Conservation (phyloP, 176 grass and related monocot species). For the Musa beccarii region DNA sequence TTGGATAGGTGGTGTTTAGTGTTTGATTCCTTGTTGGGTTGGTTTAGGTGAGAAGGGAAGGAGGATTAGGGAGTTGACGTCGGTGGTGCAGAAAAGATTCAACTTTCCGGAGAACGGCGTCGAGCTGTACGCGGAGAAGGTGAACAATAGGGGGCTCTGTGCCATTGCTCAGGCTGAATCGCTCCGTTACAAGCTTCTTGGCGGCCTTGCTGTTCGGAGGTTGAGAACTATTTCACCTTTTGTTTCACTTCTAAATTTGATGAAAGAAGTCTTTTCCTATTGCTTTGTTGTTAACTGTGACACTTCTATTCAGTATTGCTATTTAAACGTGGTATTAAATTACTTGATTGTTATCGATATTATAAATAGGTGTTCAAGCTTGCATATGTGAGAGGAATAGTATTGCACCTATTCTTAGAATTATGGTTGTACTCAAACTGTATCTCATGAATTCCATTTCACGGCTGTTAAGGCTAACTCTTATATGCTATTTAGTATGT, state of each 20-base stretch:
- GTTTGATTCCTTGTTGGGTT: conserved; percentile 3
- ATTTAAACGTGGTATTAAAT: too few relatives aligned
- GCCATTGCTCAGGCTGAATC: background rate
- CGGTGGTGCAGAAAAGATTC: conserved; percentile 21
- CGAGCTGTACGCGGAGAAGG: conserved; percentile 23
- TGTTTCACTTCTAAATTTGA: background rate
- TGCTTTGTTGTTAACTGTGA: too few relatives aligned
- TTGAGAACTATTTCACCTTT: background rate
- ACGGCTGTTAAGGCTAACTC: too few relatives aligned
- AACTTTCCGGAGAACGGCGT: conserved; percentile 17
- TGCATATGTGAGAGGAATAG: too few relatives aligned
- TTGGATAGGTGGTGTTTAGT: background rate
- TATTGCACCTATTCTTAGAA: too few relatives aligned
- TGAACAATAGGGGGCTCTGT: conserved; percentile 21
- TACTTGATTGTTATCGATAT: too few relatives aligned
- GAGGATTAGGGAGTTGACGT: conserved; percentile 23
- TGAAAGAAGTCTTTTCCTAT: background rate
- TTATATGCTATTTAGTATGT: too few relatives aligned
- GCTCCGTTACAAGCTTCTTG: conserved; percentile 15
- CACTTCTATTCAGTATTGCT: too few relatives aligned
- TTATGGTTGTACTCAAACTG: too few relatives aligned
- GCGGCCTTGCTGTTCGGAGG: conserved; percentile 14
- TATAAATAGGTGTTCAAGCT: too few relatives aligned
- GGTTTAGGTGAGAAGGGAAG: conserved; percentile 19
- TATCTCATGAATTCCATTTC: too few relatives aligned